Evolutionary conservation across 176 grass and related monocot species (phyloP).

Genomic region (Musa schizocarpa): DNA sequence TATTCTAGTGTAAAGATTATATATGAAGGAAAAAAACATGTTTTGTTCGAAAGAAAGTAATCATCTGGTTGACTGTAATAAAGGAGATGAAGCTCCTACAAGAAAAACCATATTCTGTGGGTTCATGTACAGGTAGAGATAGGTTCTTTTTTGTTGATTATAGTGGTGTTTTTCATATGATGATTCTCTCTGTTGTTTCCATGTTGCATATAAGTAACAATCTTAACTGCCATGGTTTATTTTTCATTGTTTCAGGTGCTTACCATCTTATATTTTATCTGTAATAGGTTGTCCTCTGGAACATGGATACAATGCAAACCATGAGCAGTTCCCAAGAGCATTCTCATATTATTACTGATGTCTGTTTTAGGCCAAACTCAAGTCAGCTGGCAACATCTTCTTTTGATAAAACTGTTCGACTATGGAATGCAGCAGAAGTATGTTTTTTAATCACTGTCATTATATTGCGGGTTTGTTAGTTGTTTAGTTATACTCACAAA

Average conservation of each 20-base stretch:
- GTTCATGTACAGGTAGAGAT: neutral
- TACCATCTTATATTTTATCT: conserved; percentile 16
- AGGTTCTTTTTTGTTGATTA: neutral
- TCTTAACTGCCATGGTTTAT: neutral
- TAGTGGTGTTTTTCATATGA: neutral
- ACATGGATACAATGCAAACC: conserved; percentile 58
- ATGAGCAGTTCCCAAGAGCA: conserved; percentile 57
- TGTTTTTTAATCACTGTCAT: neutral
- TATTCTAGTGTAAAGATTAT: neutral
- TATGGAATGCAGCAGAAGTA: conserved; percentile 65
- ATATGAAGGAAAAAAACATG: neutral
- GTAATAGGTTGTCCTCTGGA: conserved; percentile 61
- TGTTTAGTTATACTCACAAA: neutral
- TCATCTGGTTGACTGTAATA: neutral
- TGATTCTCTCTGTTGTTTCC: neutral
- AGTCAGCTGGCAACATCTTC: conserved; percentile 79
- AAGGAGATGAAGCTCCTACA: neutral
- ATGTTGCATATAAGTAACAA: neutral
- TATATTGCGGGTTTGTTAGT: conserved; percentile 4
- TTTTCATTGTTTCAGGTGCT: neutral
- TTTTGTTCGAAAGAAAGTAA: neutral
- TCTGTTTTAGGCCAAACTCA: conserved; percentile 70
- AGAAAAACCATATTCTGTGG: neutral
- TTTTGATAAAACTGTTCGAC: conserved; percentile 61
- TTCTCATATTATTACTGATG: conserved; percentile 56